Percentiles rank a stretch among this genome's conserved stretches.
These are phyloP conservation scores for Picochlorum sp. DNA, from an alignment of 139 green algal species.

Conservation along the genomic window DNA sequence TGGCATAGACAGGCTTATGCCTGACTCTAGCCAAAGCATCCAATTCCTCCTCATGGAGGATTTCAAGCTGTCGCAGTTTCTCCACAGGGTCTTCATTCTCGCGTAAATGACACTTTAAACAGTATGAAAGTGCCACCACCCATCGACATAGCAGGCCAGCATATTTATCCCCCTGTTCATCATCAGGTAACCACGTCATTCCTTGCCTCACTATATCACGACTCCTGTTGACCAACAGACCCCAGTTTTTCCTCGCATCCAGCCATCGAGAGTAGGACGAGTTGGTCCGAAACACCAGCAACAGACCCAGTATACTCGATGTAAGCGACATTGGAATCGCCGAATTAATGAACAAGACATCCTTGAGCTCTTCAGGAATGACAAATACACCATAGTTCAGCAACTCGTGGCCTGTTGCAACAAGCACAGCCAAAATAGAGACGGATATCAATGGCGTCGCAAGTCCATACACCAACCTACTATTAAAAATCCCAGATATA, in stretches of 20 bases:
- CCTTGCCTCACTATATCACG: conserved; percentile 17
- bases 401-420: background rate
- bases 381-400: background rate
- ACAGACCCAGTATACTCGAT: conserved; percentile 14
- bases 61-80: background rate
- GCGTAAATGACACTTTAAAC: conserved; percentile 11
- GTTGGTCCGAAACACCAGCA: conserved; percentile 28
- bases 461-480: conserved; percentile 11
- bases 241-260: conserved; percentile 9
- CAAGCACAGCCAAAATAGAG: background rate
- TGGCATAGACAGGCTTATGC: conserved; percentile 18
- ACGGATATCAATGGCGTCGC: conserved; percentile 10
- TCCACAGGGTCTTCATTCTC: conserved; percentile 3
- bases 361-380: background rate
- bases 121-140: background rate
- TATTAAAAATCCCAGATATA: conserved; percentile 19
- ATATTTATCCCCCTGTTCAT: background rate
- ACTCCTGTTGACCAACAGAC: conserved; percentile 3
- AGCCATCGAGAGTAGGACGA: conserved; percentile 19
- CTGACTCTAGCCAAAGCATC: conserved; percentile 1
- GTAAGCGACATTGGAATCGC: conserved; percentile 16
- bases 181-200: background rate
- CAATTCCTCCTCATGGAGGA: conserved; percentile 9
- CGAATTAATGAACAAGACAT: background rate
- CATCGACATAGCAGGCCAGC: conserved; percentile 3